These are phyloP conservation scores for Tetrapisispora arboricola DNA, from an alignment of 805 yeast species.

Conservation along the genomic window DNA sequence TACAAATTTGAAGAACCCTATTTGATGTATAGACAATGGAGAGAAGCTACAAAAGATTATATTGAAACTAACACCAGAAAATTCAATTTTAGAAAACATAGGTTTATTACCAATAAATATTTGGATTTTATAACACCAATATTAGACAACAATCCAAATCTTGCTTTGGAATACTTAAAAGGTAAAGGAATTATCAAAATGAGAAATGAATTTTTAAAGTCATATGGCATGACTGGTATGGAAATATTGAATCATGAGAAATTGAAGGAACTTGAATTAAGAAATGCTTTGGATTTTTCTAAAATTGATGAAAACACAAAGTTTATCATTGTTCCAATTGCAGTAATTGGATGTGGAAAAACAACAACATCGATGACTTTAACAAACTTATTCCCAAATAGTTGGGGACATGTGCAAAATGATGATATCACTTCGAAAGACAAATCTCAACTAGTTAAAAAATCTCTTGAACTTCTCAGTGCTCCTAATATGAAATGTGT, in stretches of 20 bases:
- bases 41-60: slow-evolving; percentile 69
- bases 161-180: slow-evolving; percentile 36
- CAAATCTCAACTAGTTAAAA: slow-evolving; percentile 40
- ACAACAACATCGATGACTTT: slow-evolving; percentile 69
- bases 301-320: slow-evolving; percentile 35
- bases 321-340: slow-evolving; percentile 67
- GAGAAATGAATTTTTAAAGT: slow-evolving; percentile 52
- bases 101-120: slow-evolving; percentile 53
- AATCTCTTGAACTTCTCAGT: slow-evolving; percentile 34
- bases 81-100: slow-evolving; percentile 40
- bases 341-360: slow-evolving; percentile 93
- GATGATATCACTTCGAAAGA: slow-evolving; percentile 51
- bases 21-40: slow-evolving; percentile 75
- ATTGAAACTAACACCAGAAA: slow-evolving; percentile 31
- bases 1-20: slow-evolving; percentile 95
- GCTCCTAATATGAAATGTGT: slow-evolving; percentile 37
- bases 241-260: slow-evolving; percentile 42
- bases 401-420: slow-evolving; percentile 72
- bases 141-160: slow-evolving; percentile 39
- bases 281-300: slow-evolving; percentile 31
- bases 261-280: slow-evolving; percentile 28
- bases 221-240: slow-evolving; percentile 46
- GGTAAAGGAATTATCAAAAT: slow-evolving; percentile 69
- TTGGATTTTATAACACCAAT: slow-evolving; percentile 53
- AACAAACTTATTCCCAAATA: slow-evolving; percentile 37